Evolutionary conservation across 2,329 filamentous ascomycete species (phyloP).

Genomic region (Herpotrichia juniperi): DNA sequence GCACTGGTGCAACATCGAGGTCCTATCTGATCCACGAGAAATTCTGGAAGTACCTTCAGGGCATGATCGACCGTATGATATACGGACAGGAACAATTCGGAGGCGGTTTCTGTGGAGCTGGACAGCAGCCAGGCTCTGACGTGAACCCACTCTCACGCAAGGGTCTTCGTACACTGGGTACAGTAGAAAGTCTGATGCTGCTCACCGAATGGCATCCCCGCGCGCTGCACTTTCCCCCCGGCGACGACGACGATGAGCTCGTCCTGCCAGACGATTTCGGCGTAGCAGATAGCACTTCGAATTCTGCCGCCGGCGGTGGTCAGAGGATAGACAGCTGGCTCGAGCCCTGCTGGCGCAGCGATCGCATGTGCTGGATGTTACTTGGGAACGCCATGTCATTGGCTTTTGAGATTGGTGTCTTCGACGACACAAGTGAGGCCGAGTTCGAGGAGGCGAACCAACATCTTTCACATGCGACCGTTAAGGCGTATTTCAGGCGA

Average conservation of each 20-base stretch:
- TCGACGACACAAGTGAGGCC: constrained; percentile 83
- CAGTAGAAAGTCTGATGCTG: constrained; percentile 91
- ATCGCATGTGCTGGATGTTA: constrained; percentile 98
- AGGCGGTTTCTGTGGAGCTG: constrained; percentile 80
- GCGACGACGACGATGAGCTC: constrained; percentile 69
- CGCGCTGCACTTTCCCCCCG: constrained; percentile 87
- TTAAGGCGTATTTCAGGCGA: constrained; percentile 77
- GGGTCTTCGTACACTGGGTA: constrained; percentile 86
- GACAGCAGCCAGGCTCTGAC: constrained; percentile 69
- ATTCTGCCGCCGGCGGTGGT: constrained; percentile 61
- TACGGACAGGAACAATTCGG: constrained; percentile 98
- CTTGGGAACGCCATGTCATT: constrained; percentile 88
- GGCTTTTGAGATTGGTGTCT: constrained; percentile 92
- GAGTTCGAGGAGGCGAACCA: constrained; percentile 53
- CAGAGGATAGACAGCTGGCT: constrained; percentile 93
- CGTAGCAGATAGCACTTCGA: constrained; percentile 63
- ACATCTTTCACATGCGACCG: constrained; percentile 58
- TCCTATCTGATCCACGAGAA: constrained; percentile 94
- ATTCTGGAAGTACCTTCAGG: constrained; percentile 90
- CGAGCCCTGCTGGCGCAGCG: constrained; percentile 88
- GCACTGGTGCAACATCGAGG: constrained; percentile 72
- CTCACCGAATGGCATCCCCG: constrained; percentile 97
- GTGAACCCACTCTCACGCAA: constrained; percentile 63
- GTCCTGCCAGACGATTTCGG: constrained; percentile 73
- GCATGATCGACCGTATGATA: constrained; percentile 93